Evolutionary conservation across 1,284 basidiomycete genomes (phyloP), one percentile per base, ranked within the genome.

Genomic region (Pterula multifida): DNA sequence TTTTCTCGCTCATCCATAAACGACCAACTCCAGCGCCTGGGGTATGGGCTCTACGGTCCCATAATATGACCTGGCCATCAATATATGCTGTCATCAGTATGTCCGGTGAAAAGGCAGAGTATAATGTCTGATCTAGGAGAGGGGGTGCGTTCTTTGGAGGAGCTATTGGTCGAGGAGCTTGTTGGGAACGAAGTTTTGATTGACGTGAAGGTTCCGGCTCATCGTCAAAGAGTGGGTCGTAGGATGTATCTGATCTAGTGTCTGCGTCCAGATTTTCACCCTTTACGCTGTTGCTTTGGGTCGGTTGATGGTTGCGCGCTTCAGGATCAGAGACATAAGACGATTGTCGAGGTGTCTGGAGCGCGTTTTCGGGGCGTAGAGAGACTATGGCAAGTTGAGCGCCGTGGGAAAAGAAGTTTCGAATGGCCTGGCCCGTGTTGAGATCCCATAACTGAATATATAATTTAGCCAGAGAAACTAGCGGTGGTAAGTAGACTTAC

Each of bases 381-480:
- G 85, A 79, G 39, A 98, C 68, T 12, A 83, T 79, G 2, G 90
- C 84, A 11, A 98, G 77, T 62, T 98, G 94, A 1, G 91, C 82
- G 23, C 85, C 84, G 60, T 96, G 91, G 0, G 85, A 79, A 0
- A 78, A 81, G 60, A 90, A 98, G 36, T 75, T 79, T 44, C 93
- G 79, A 3, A 85, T 76, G 26, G 73, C 70, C 56, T 90, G 78
- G 1, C 96, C 96, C 0, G 87, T 95, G 60, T 98, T 90, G 47
- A 98, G 74, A 67, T 98, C 95, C 95, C 96, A 98, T 79, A 96
- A 89, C 90, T 97, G 61, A 11, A 23, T 32, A 48, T 28, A 53
- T n/a, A 26, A 24, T 54, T 23, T 50, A 49, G 53, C 46, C 48
- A 23, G 50, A n/a, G 32, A 26, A 49, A 35, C n/a, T 48, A 47